Evolutionary conservation across 1,284 basidiomycete species (phyloP).

Genomic region (Ceraceosorus guamensis): DNA sequence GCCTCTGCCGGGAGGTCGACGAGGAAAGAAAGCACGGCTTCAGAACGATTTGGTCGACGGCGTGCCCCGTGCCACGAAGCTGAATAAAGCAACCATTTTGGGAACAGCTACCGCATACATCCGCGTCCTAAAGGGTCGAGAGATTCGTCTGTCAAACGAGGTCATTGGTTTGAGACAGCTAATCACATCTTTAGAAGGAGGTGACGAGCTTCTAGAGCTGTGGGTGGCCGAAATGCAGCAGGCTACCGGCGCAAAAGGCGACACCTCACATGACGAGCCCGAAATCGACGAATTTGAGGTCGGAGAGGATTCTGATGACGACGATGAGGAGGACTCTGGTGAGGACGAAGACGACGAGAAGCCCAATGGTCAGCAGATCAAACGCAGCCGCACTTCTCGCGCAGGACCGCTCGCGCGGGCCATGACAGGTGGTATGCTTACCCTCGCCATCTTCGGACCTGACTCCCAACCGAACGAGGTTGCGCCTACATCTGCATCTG

Average conservation of each 20-base stretch:
- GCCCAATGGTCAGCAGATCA: conserved; percentile 7
- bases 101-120: conserved; percentile 47
- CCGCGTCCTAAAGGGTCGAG: conserved; percentile 41
- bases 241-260: conserved; percentile 23
- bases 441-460: conserved; percentile 37
- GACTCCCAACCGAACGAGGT: conserved; percentile 14
- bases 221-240: conserved; percentile 42
- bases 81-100: conserved; percentile 47
- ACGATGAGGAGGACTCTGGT: conserved; percentile 30
- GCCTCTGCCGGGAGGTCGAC: conserved; percentile 24
- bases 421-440: conserved; percentile 40
- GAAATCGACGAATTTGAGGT: conserved; percentile 23
- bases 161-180: conserved; percentile 37
- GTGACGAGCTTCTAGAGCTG: conserved; percentile 41
- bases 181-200: conserved; percentile 39
- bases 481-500: conserved; percentile 10
- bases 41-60: conserved; percentile 42
- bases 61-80: conserved; percentile 45
- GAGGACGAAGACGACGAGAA: conserved; percentile 20
- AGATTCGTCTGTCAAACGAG: conserved; percentile 34
- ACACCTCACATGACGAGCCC: conserved; percentile 16
- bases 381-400: conserved; percentile 17
- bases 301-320: conserved; percentile 24
- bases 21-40: conserved; percentile 19
- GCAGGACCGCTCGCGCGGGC: conserved; percentile 25